phyloP scores from a whole-genome alignment of 2,329 filamentous ascomycete genomes.

The Hypoxylon sp. region DNA sequence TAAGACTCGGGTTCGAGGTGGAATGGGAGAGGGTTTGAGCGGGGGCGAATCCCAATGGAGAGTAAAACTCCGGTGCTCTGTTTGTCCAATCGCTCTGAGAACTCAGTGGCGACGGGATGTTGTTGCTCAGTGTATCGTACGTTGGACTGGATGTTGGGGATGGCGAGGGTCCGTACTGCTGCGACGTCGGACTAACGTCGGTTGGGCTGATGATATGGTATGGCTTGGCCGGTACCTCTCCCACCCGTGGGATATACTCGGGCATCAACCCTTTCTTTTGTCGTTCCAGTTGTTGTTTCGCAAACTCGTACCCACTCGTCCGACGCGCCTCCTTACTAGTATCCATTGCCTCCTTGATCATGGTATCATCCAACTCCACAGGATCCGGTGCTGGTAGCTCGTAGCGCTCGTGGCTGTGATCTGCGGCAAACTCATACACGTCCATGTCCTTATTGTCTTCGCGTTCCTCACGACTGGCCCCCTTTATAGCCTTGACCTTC shows the following conservation, averaged over 20 bases:
- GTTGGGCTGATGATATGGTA: conserved; percentile 44
- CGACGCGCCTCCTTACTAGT: conserved; percentile 56
- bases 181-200: conserved; percentile 51
- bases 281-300: conserved; percentile 62
- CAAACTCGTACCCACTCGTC: conserved; percentile 63
- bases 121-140: conserved; percentile 54
- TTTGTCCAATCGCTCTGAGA: conserved; percentile 59
- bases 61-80: conserved; percentile 55
- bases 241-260: conserved; percentile 58
- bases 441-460: conserved; percentile 48
- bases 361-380: conserved; percentile 62
- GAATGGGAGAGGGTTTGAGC: conserved; percentile 47
- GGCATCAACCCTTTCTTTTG: conserved; percentile 64
- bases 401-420: conserved; percentile 62
- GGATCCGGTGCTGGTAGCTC: conserved; percentile 63
- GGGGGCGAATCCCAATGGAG: conserved; percentile 56
- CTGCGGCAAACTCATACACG: conserved; percentile 57
- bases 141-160: conserved; percentile 51
- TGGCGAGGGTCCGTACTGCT: conserved; percentile 52
- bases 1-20: conserved; percentile 45
- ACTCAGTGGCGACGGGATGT: conserved; percentile 61
- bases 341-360: conserved; percentile 56
- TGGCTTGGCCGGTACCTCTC: conserved; percentile 48
- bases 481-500: conserved; percentile 45
- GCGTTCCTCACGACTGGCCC: conserved; percentile 17